phyloP scores from a whole-genome alignment of 2,329 filamentous ascomycete genomes.

The Colletotrichum tabaci region DNA sequence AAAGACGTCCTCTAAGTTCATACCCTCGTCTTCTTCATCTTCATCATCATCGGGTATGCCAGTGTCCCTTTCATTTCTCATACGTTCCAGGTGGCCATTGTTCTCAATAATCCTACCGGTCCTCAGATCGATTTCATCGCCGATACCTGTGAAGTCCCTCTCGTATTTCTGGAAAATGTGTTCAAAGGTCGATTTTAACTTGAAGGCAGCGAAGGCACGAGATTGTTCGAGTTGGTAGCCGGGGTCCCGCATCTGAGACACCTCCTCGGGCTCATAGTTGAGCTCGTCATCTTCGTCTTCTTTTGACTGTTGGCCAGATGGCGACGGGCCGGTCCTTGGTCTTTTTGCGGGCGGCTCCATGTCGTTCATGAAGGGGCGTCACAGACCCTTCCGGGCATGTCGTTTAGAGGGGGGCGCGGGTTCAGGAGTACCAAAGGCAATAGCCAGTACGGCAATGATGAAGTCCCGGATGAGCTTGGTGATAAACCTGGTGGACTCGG shows the following conservation, averaged over 20 bases:
- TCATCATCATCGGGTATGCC: constrained; percentile 53
- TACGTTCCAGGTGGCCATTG: constrained; percentile 83
- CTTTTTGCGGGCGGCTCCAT: constrained; percentile 76
- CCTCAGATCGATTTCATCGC: constrained; percentile 89
- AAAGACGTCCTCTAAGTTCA: constrained; percentile 50
- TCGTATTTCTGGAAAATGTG: constrained; percentile 91
- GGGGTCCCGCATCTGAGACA: constrained; percentile 64
- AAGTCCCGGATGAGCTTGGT: constrained; percentile 4
- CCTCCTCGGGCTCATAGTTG: constrained; percentile 62
- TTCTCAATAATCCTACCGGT: constrained; percentile 89
- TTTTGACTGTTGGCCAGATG: constrained; percentile 50
- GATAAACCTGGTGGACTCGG: constrained; percentile 7
- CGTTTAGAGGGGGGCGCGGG: not conserved
- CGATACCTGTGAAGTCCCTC: constrained; percentile 84
- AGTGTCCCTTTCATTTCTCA: constrained; percentile 70
- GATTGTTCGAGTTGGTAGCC: constrained; percentile 72
- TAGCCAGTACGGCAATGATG: not conserved
- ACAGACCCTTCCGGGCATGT: not conserved
- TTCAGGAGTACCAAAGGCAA: not conserved
- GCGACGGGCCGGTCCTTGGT: constrained; percentile 65
- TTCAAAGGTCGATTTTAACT: constrained; percentile 88
- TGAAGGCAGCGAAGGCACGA: constrained; percentile 76
- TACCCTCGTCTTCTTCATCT: constrained; percentile 54
- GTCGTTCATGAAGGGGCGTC: not conserved
- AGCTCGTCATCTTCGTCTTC: constrained; percentile 65